Conservation (phyloP, 495 filamentous ascomycete genomes). For the Penicillium diatomitis region DNA sequence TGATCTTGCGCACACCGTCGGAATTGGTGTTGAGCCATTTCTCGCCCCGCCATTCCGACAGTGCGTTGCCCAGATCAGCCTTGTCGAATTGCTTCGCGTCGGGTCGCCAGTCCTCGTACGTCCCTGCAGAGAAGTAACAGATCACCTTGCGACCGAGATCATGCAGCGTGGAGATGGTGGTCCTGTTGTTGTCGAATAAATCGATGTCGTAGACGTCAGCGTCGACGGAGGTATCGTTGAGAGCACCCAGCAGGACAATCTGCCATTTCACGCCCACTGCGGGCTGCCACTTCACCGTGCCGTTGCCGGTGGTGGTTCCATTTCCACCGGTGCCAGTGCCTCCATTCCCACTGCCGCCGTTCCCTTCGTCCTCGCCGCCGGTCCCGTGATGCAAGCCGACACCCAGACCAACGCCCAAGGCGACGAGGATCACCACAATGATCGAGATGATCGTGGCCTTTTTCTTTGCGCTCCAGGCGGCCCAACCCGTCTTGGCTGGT, state of each 20-base stretch:
- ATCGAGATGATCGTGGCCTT: slow-evolving; percentile 23
- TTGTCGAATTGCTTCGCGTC: slow-evolving; percentile 45
- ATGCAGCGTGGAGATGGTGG: slow-evolving; percentile 41
- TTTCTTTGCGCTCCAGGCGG: slow-evolving; percentile 30
- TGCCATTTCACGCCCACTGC: slow-evolving; percentile 44
- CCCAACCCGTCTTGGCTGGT: slow-evolving; percentile 17
- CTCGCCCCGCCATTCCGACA: slow-evolving; percentile 59
- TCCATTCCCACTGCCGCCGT: slow-evolving; percentile 1
- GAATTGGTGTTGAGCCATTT: slow-evolving; percentile 54
- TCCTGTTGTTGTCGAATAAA: slow-evolving; percentile 42
- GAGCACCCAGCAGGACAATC: slow-evolving; percentile 38
- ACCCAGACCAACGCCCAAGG: slow-evolving; percentile 44
- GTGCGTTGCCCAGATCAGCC: slow-evolving; percentile 40
- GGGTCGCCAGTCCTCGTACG: slow-evolving; percentile 48
- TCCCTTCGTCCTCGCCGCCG: slow-evolving; percentile 11
- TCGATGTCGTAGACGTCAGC: slow-evolving; percentile 53
- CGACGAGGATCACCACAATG: slow-evolving; percentile 31
- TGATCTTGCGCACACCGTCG: slow-evolving; percentile 49
- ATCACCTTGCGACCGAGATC: slow-evolving; percentile 46
- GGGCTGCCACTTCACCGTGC: slow-evolving; percentile 38
- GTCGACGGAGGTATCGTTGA: slow-evolving; percentile 37
- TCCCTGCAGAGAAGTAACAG: slow-evolving; percentile 68
- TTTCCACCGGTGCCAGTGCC: slow-evolving; percentile 7
- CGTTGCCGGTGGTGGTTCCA: slow-evolving; percentile 18
- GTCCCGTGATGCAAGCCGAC: slow-evolving; percentile 21